These are phyloP conservation scores for Zychaea mexicana DNA, from an alignment of 371 early-diverging fungal genomes.

Conservation along the genomic window DNA sequence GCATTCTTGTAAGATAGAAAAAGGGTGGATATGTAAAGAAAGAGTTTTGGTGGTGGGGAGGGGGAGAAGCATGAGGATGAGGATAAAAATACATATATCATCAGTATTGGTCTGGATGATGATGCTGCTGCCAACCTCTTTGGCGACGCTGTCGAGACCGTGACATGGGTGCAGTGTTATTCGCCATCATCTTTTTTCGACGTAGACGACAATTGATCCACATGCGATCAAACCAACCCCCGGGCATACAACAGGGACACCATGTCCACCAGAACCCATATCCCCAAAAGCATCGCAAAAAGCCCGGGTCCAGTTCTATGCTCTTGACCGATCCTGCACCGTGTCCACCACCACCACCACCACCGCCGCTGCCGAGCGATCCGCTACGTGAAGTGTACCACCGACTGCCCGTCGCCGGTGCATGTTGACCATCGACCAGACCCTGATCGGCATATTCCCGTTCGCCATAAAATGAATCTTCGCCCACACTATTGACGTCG, in stretches of 20 bases:
- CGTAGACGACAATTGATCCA: slow-evolving; percentile 29
- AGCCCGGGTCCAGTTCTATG: slow-evolving; percentile 42
- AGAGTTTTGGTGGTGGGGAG: neutral
- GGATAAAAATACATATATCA: neutral
- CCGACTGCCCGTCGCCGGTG: neutral
- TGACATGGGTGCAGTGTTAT: slow-evolving; percentile 2
- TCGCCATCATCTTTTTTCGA: neutral
- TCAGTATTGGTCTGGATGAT: slow-evolving; percentile 17
- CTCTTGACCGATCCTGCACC: slow-evolving; percentile 38
- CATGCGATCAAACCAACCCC: slow-evolving; percentile 44
- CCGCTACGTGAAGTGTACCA: slow-evolving; percentile 9
- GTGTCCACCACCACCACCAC: neutral
- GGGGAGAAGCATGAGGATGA: neutral
- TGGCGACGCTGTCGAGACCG: slow-evolving; percentile 11
- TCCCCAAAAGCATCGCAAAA: slow-evolving; percentile 46
- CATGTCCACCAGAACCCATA: slow-evolving; percentile 48
- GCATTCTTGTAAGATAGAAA: neutral
- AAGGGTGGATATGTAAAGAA: neutral
- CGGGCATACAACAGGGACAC: slow-evolving; percentile 52
- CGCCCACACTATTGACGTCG: slow-evolving; percentile 22
- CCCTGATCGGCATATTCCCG: slow-evolving; percentile 31
- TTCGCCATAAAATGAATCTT: slow-evolving; percentile 12
- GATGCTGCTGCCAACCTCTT: slow-evolving; percentile 23
- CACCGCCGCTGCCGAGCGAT: slow-evolving; percentile 16
- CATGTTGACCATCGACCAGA: slow-evolving; percentile 22